Conservation (phyloP, 2,329 filamentous ascomycete genomes). For the Epichloe gansuensis region DNA sequence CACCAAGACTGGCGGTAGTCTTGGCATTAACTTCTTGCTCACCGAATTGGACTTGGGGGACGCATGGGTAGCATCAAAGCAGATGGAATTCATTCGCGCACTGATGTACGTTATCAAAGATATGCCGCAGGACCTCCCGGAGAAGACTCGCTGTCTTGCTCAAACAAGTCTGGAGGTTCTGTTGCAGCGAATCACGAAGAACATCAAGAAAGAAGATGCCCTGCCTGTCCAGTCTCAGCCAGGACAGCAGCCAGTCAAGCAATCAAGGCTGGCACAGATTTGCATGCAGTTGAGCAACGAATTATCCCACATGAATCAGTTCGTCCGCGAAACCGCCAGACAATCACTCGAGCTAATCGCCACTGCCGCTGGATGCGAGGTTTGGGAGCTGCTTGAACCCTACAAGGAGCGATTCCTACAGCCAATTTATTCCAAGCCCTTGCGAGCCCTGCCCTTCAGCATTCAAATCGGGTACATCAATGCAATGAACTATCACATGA, state of each 20-base stretch:
- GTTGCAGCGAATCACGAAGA: conserved; percentile 64
- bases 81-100: conserved; percentile 80
- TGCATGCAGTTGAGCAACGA: conserved; percentile 80
- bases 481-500: conserved; percentile 89
- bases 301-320: conserved; percentile 87
- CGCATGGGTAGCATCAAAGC: conserved; percentile 66
- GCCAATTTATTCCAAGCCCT: conserved; percentile 88
- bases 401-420: conserved; percentile 82
- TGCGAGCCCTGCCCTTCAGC: conserved; percentile 82
- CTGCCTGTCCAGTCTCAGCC: conserved; percentile 24
- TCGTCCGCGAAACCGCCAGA: conserved; percentile 80
- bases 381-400: conserved; percentile 79
- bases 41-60: conserved; percentile 77
- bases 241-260: conserved; percentile 33
- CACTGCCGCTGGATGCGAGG: conserved; percentile 60
- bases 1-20: conserved; percentile 81
- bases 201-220: conserved; percentile 63
- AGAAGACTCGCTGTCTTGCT: conserved; percentile 72
- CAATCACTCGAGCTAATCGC: conserved; percentile 70
- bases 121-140: conserved; percentile 86
- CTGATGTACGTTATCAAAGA: conserved; percentile 97
- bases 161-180: conserved; percentile 73
- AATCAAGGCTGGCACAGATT: conserved; percentile 56
- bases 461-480: conserved; percentile 98
- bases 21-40: conserved; percentile 79